Base-by-base conservation (phyloP, 371 early-diverging fungal genomes). In the Umbelopsis sp. region DNA sequence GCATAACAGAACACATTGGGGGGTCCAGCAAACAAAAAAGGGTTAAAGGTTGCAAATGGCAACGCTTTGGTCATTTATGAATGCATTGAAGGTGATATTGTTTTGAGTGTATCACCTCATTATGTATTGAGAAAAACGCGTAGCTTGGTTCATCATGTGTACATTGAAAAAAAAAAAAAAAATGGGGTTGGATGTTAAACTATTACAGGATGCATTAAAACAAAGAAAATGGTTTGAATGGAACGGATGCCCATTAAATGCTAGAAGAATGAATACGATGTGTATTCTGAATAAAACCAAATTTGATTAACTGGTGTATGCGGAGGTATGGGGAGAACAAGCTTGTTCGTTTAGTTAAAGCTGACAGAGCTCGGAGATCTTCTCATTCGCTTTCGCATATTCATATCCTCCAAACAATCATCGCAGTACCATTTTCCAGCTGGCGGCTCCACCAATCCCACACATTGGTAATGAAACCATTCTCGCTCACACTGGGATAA, bases 381-480 rank as follows among this genome's bases (percentile, higher is more conserved):
- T 50, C 77, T 78, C 14, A 78, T 63, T 50, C 75, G 70, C 51
- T 79, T 77, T 35, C 70, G 69, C 38, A 76, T 71, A 16, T 69
- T 67, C 63, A 76, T 75, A 35, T 77, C 82, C 32, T 65, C 72
- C 32, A 76, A 70, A 69, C 83, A 83, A 35, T 83, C 91, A 20
- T 89, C 86, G 76, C 99, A 98, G 71, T 88, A 94, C 99, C 99
- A 98, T 72, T 92, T 90, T n/a, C 95, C 96, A 70, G 91, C 91
- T 18, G 95, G 95, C 12, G 92, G 91, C 46, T 85, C 88, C 24
- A 86, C 84, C 29, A 97, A 83, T 3, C 93, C 96, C 1, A 96
- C 95, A 77, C 99, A 98, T 8, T 86, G 88, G 75, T 93, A 93
- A 82, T 98, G 99, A 79, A 96, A 97, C 99, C 99, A 98, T 75